phyloP scores from a whole-genome alignment of 495 filamentous ascomycete species.

The Aspergillus bridgeri region DNA sequence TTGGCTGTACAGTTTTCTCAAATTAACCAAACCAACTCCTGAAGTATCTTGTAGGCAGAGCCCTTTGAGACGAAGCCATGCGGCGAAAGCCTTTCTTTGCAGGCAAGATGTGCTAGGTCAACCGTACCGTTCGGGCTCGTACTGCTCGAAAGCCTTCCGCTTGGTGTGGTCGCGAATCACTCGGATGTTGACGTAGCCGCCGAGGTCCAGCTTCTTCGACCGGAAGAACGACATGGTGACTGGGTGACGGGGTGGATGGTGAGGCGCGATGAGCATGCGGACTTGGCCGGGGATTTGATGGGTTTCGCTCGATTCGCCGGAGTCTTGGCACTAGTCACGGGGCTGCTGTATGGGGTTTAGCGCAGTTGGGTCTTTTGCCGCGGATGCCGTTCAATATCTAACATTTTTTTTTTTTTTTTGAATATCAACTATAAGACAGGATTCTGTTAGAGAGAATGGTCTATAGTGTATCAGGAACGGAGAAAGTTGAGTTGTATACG shows the following conservation, averaged over 20 bases:
- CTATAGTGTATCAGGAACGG: no score
- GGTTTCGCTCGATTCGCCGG: neutral
- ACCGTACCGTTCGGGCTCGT: slow-evolving; percentile 77
- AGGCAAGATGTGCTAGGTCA: neutral
- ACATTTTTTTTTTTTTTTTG: no score
- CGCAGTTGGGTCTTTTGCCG: neutral
- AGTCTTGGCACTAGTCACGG: neutral
- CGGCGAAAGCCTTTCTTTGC: neutral
- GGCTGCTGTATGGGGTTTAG: neutral
- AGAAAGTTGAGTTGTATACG: no score
- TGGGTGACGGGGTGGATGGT: neutral
- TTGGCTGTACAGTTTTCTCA: slow-evolving; percentile 59
- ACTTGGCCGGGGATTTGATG: neutral
- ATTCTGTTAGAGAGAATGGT: no score
- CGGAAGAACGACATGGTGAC: slow-evolving; percentile 72
- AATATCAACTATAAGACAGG: no score
- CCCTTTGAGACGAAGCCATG: neutral
- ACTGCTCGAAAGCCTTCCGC: slow-evolving; percentile 81
- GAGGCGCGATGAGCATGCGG: neutral
- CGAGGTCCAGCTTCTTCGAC: slow-evolving; percentile 81
- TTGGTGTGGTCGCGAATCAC: slow-evolving; percentile 92
- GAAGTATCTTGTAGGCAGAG: neutral
- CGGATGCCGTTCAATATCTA: no score
- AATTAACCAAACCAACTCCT: neutral
- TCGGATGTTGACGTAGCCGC: slow-evolving; percentile 77